Percentiles rank a stretch among this genome's conserved stretches.
These are phyloP conservation scores for Mycosphaerella sp. DNA, from an alignment of 2,329 filamentous ascomycete species.

Conservation along the genomic window DNA sequence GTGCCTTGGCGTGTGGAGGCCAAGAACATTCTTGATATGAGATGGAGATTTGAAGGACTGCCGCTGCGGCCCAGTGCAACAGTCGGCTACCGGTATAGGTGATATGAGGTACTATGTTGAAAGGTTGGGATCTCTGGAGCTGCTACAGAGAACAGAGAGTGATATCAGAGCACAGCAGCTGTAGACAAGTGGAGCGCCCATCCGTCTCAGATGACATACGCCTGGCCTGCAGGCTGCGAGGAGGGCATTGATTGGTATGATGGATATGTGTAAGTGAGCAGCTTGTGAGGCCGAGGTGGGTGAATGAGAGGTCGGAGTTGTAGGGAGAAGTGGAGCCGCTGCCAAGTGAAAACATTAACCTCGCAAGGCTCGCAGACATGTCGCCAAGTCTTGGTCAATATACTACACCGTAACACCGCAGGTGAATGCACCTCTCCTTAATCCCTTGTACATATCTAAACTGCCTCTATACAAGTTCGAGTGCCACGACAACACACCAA, in stretches of 20 bases:
- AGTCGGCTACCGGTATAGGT: too few species aligned
- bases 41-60: conserved; percentile 10
- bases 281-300: too few species aligned
- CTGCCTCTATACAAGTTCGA: neutral
- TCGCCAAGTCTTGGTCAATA: neutral
- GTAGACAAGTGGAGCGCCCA: conserved; percentile 11
- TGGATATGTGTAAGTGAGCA: too few species aligned
- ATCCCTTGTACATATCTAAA: neutral
- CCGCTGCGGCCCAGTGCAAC: neutral
- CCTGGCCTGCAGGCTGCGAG: too few species aligned
- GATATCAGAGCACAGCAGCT: conserved; percentile 5
- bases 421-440: neutral
- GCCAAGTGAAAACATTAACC: too few species aligned
- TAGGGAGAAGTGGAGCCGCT: too few species aligned
- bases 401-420: neutral
- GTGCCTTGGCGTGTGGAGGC: conserved; percentile 11
- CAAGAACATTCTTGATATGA: conserved; percentile 6
- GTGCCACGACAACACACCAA: neutral
- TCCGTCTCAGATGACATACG: neutral
- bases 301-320: too few species aligned
- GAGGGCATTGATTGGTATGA: too few species aligned
- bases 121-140: too few species aligned
- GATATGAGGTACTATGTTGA: too few species aligned
- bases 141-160: too few species aligned
- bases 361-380: too few species aligned